Conservation (phyloP, 1,139 yeast genomes). For the Magnusiomyces paraingens region DNA sequence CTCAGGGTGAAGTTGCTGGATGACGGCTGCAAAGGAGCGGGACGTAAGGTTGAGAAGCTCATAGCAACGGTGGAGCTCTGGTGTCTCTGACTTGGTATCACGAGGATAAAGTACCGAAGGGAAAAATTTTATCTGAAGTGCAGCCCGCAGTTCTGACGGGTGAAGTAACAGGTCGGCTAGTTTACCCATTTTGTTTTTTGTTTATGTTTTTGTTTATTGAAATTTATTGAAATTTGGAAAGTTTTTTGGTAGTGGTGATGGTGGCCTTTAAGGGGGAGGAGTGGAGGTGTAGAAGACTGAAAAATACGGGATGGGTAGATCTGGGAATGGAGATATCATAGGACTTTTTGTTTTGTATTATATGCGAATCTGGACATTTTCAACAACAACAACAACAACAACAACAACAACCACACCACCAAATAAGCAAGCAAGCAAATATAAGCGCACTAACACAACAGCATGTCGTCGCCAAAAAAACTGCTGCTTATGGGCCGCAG, state of each 20-base stretch:
- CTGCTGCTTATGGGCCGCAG: conserved; percentile 74
- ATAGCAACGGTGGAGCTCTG: conserved; percentile 58
- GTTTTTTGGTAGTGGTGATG: background rate
- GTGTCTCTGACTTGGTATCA: conserved; percentile 39
- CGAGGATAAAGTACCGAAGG: conserved; percentile 47
- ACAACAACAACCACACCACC: too few relatives aligned
- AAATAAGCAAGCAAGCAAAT: too few relatives aligned
- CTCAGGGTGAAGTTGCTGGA: conserved; percentile 86
- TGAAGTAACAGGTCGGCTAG: conserved; percentile 55
- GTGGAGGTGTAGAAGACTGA: too few relatives aligned
- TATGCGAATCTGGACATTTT: too few relatives aligned
- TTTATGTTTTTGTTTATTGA: background rate
- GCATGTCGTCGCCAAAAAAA: conserved; percentile 37
- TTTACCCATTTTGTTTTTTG: conserved; percentile 52
- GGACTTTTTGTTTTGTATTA: too few relatives aligned
- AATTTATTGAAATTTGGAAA: background rate
- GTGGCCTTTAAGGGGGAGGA: background rate
- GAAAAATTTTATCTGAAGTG: conserved; percentile 43
- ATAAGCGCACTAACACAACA: background rate
- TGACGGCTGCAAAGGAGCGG: conserved; percentile 89
- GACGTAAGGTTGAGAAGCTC: conserved; percentile 64
- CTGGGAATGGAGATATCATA: too few relatives aligned
- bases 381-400: too few relatives aligned
- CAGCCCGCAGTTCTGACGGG: conserved; percentile 69
- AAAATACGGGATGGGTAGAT: too few relatives aligned